Base-by-base conservation (phyloP, 805 yeast species). In the Millerago galiae region DNA sequence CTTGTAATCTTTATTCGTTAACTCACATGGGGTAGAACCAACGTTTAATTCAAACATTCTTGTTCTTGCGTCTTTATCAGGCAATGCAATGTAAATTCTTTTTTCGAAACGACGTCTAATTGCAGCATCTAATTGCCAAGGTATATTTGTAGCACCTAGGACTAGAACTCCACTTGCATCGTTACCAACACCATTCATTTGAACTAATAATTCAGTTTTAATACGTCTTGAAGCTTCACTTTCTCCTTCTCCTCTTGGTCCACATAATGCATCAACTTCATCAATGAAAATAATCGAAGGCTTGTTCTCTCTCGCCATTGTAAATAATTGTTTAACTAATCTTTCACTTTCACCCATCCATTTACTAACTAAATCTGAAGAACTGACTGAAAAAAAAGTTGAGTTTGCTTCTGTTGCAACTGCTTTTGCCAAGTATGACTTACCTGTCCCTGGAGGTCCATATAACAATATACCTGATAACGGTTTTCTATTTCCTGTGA, bases 331-430 rank as follows among this genome's bases (percentile, higher is more conserved):
- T 62, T 91, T 93, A 24, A 93, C 98, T 44, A 93, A 75, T 63
- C 98, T 79, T 64, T 93, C 99, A 21, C 95, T 82, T 63, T 93
- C 99, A 55, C 99, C 99, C 97, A 91, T 91, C 99, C 99, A 93
- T 63, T 93, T 93, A 51, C 95, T 83, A 3, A 93, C 98, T 55
- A 93, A 74, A 63, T 93, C 99, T 12, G 95, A 85, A 0, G 96
- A 88, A n/a, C 95, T 83, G 1, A 93, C 95, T 2, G 96, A 85
- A 65, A 93, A 93, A 55, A 93, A 93, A 0, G 99, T 93, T 0
- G 97, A 87, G 61, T 91, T 89, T 38, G 98, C 96, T 57, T 93
- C 99, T 0, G 99, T 93, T 21, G 99, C 99, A 8, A 93, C 98
- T 0, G 99, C 99, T 61, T 93, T 93, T 10, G 99, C 99, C 45